These are phyloP conservation scores for Aspergillus vadensis DNA, from an alignment of 2,329 filamentous ascomycete genomes.

Conservation along the genomic window DNA sequence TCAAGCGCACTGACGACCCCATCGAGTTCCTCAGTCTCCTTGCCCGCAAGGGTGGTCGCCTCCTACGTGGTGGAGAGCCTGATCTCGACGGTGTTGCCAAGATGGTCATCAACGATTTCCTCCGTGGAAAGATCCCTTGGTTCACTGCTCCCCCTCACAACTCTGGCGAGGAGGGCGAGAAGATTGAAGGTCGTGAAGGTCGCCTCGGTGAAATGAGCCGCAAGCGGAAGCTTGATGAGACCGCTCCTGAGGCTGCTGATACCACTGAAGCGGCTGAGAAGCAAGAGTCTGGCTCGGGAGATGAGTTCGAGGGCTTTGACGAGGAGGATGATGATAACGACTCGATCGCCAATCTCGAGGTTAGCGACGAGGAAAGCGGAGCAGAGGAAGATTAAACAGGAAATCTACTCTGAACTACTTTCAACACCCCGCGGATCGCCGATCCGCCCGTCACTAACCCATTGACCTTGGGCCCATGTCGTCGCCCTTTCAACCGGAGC, in stretches of 20 bases:
- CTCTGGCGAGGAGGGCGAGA: conserved; percentile 52
- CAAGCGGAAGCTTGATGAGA: conserved; percentile 72
- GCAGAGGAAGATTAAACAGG: conserved; percentile 44
- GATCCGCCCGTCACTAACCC: conserved; percentile 5
- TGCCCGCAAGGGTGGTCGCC: conserved; percentile 80
- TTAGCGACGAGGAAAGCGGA: conserved; percentile 45
- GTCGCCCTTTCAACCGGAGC: not conserved
- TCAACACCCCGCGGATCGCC: conserved; percentile 2
- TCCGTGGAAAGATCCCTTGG: conserved; percentile 95
- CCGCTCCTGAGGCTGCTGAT: conserved; percentile 38
- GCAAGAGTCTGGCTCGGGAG: conserved; percentile 37
- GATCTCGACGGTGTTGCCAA: conserved; percentile 94
- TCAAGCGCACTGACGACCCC: conserved; percentile 75
- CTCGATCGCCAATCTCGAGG: conserved; percentile 46
- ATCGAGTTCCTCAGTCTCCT: conserved; percentile 84
- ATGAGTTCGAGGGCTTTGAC: conserved; percentile 40
- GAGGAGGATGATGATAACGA: conserved; percentile 47
- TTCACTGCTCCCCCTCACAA: conserved; percentile 76
- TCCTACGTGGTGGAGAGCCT: conserved; percentile 90
- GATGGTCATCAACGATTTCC: conserved; percentile 95
- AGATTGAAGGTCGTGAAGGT: conserved; percentile 72
- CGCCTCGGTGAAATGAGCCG: conserved; percentile 80
- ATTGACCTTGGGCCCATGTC: not conserved
- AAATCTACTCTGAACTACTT: not conserved
- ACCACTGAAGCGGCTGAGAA: conserved; percentile 33